phyloP scores from a whole-genome alignment of 352 stramenopile genomes.

The Phytophthora citricola region DNA sequence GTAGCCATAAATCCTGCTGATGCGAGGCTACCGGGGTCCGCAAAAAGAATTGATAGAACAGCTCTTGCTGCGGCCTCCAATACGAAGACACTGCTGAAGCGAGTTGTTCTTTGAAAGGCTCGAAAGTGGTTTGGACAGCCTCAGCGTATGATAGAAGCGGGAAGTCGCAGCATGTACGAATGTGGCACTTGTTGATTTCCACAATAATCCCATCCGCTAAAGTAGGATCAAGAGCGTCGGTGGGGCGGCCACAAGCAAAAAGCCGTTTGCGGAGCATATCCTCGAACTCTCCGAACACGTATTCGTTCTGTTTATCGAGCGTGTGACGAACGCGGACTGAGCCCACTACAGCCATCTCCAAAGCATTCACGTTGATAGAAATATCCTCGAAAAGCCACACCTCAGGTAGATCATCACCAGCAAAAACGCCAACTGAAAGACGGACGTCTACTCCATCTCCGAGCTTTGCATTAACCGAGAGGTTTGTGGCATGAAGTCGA shows the following conservation, averaged over 20 bases:
- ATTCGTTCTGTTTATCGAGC: slow-evolving; percentile 49
- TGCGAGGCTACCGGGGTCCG: slow-evolving; percentile 39
- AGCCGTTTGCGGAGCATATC: slow-evolving; percentile 53
- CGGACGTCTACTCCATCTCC: slow-evolving; percentile 36
- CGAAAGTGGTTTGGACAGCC: slow-evolving; percentile 38
- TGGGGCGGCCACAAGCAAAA: slow-evolving; percentile 38
- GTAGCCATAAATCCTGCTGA: slow-evolving; percentile 56
- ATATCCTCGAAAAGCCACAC: slow-evolving; percentile 71
- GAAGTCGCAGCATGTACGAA: slow-evolving; percentile 47
- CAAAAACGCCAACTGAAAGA: slow-evolving; percentile 60
- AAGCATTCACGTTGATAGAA: slow-evolving; percentile 41
- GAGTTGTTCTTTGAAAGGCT: slow-evolving; percentile 39
- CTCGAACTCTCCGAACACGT: slow-evolving; percentile 82
- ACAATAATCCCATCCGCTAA: slow-evolving; percentile 66
- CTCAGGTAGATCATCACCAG: slow-evolving; percentile 72
- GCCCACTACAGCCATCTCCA: slow-evolving; percentile 52
- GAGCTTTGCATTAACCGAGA: slow-evolving; percentile 52
- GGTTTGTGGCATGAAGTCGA: slow-evolving; percentile 59
- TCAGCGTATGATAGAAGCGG: slow-evolving; percentile 39
- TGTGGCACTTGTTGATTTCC: slow-evolving; percentile 48
- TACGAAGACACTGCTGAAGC: slow-evolving; percentile 25
- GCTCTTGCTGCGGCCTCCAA: slow-evolving; percentile 70
- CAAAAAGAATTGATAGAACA: slow-evolving; percentile 76
- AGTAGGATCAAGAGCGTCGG: slow-evolving; percentile 10
- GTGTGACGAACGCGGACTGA: slow-evolving; percentile 59